These are phyloP conservation scores for Botrytis sinoallii DNA, from an alignment of 2,329 filamentous ascomycete genomes.

Conservation along the genomic window DNA sequence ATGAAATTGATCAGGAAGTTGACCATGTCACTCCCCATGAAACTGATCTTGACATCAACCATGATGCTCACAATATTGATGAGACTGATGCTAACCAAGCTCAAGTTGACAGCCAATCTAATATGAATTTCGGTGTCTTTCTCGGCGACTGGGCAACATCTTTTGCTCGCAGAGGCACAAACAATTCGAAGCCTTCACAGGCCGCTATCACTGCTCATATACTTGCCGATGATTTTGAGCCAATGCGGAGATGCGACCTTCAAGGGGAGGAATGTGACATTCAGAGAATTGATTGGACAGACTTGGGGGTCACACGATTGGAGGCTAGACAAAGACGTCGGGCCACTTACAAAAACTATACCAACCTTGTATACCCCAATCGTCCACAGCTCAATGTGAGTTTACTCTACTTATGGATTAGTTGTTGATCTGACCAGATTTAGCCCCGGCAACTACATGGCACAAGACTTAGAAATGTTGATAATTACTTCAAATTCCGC, in stretches of 20 bases:
- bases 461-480: constrained; percentile 26
- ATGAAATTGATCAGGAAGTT: background rate
- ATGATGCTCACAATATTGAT: background rate
- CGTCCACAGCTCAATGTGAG: constrained; percentile 49
- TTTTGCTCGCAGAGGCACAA: constrained; percentile 12
- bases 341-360: constrained; percentile 55
- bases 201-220: constrained; percentile 25
- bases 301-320: constrained; percentile 49
- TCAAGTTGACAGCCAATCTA: constrained; percentile 41
- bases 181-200: constrained; percentile 24
- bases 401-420: constrained; percentile 23
- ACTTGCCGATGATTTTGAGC: constrained; percentile 23
- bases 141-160: constrained; percentile 47
- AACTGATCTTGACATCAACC: background rate
- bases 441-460: constrained; percentile 27
- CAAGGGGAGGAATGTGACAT: constrained; percentile 55
- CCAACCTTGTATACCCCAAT: constrained; percentile 47
- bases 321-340: constrained; percentile 49
- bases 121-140: constrained; percentile 50
- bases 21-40: background rate
- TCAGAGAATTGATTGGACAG: constrained; percentile 58
- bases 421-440: constrained; percentile 14
- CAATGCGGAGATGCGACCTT: constrained; percentile 46
- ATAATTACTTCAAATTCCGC: constrained; percentile 55
- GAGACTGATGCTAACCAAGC: constrained; percentile 32